Base-by-base conservation (phyloP, 768 basidiomycete species). In the Candolleomyces aberdarensis region DNA sequence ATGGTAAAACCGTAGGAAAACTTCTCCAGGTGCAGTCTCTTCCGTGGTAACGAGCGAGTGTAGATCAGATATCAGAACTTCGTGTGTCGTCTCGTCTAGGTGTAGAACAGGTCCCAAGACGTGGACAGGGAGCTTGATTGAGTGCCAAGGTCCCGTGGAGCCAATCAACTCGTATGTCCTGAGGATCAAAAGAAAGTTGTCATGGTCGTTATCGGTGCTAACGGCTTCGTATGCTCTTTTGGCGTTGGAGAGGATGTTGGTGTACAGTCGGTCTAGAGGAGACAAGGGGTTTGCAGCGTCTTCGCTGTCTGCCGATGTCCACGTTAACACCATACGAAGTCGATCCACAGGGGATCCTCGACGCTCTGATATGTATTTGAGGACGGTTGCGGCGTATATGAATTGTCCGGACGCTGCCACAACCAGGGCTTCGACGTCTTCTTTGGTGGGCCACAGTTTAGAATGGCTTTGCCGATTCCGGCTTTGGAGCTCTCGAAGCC, bases 291-390 rank as follows among this genome's bases (percentile, higher is more conserved):
- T 55, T 7, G 40, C 40, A 11, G 22, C n/a, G 10, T 53, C 29
- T 15, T 20, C 31, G 3, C 3, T 26, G 11, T 11, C 29, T 13
- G n/a, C 22, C 11, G 14, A n/a, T 32, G 11, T 9, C 11, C 41
- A 15, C 14, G 19, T 3, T 10, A 46, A 29, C 1, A 47, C 29
- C 11, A 29, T 36, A 13, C 32, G 20, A 29, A 50, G 29, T 32
- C 47, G 22, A 11, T 58, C 22, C 5, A 49, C 56, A 26, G 44
- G 56, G 44, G 19, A n/a, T 10, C 19, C 22, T 17, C 56, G 26
- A 10, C 31, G 54, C 58, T 68, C 70, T 63, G 36, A 47, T 13
- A 67, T 58, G 49, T 59, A 65, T 29, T 60, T 57, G 22, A 62
- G 22, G 6, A 44, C 60, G 1, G 62, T 65, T 7, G 62, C 56